Base-by-base conservation (phyloP, 208 protist species). In the Acanthamoeba pearcei region DNA sequence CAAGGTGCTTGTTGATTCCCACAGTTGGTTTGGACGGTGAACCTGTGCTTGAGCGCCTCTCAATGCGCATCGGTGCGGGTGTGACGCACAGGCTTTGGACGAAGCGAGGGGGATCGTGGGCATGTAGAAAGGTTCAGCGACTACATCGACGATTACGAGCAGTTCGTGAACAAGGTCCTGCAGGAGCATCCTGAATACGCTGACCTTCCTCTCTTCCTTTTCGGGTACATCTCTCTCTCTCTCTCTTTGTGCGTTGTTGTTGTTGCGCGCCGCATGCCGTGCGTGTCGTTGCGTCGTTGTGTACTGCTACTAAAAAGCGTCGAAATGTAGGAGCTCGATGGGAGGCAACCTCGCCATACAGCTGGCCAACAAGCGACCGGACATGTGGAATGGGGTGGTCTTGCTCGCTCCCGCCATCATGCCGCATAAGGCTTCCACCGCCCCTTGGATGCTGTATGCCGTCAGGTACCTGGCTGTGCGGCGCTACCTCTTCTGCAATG, bases 341-440 rank as follows among this genome's bases (percentile, higher is more conserved):
- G 89, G 89, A 94, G 89, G 89, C 27, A 82, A 53, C n/a, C 80
- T 94, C 51, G 89, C 66, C 27, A 82, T 94, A 8, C 49, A 82
- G 66, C n/a, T 94, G 29, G 89, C 89, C 68, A 82, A 82, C 66
- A 78, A 62, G 89, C 24, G 29, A 5, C 89, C 89, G 3, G 13
- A 74, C 46, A 82, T 60, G 51, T 94, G 60, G 66, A 94, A 62
- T 62, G 89, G 89, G n/a, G 89, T 94, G n/a, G 19, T 94, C 27
- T 42, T 94, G 35, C 55, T 82, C 15, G 89, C 89, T 1, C 89
- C 89, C 42, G 89, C 89, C 60, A 55, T 94, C 42, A 35, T 94
- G n/a, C 83, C 83, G 4, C 62, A 72, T 17, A 91, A 91, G 22
- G 60, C 85, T 55, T 32, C 85, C 13, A 46, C 76, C 4, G 9